Base-by-base conservation (phyloP, 1,284 basidiomycete genomes). In the Ustilago xerochloae region DNA sequence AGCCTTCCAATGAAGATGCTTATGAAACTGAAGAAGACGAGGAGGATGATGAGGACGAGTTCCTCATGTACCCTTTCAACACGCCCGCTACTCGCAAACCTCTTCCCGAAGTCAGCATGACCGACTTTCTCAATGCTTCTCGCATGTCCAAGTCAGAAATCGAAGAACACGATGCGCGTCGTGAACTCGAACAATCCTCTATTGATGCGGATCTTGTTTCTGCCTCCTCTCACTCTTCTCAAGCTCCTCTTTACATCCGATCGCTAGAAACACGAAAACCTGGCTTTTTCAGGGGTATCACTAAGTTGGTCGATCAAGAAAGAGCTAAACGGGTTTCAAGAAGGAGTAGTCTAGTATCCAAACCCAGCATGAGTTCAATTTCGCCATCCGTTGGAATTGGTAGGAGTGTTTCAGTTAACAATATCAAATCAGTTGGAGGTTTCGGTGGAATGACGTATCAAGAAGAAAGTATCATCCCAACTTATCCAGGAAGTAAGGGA, bases 81-180 rank as follows among this genome's bases (percentile, higher is more conserved):
- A 30, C 16, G 3, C 45, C 54, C 9, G 6, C 30, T 5, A 26
- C 41, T 12, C 57, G 47, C 6, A 45, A 51, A 5, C 51, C 45
- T 18, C 6, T 28, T 1, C 50, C 67, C n/a, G 66, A 70, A 30
- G 59, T 75, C 2, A 66, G 60, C 26, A 57, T 75, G 57, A 36
- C 49, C 36, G 72, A 75, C 50, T 75, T 75, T 32, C 60, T 75
- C 43, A 63, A 75, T 32, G 63, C 66, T 15, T 63, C 59, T 13
- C 63, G 72, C 18, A 75, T 75, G 66, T 57, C 63, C 28, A 65
- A 62, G 36, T 26, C 33, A 48, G 72, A 75, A 24, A 63, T 70
- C 24, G 47, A 36, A 6, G 46, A 65, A 22, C 70, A 58, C 41
- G 69, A 72, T 35, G 54, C 63, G 4, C 45, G 63, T 20, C 55